Evolutionary conservation across 306 rosid genomes (phyloP).

Genomic region (Vigna reflexopilosa): DNA sequence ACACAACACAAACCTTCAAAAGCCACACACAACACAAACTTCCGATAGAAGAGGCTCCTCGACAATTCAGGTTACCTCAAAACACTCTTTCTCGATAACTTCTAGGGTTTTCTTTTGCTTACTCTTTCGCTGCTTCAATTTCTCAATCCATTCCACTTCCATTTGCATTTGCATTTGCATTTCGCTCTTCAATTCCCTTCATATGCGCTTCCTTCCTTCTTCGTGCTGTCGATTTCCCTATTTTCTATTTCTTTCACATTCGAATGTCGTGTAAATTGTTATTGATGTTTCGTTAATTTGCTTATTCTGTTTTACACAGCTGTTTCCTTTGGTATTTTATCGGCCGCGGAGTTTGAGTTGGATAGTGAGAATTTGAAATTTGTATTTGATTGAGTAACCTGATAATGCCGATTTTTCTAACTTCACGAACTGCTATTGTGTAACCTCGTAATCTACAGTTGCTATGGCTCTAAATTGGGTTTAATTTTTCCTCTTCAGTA

Average conservation of each 20-base stretch:
- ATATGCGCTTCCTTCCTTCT: not conserved
- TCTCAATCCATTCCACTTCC: conserved; percentile 5
- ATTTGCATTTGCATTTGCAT: conserved; percentile 15
- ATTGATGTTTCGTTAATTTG: conserved; percentile 17
- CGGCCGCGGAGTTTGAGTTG: conserved; percentile 3
- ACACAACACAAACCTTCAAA: not conserved
- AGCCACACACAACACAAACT: not conserved
- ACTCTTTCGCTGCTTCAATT: not conserved
- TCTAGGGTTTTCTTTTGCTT: conserved; percentile 40
- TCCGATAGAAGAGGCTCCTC: not conserved
- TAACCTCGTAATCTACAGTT: not conserved
- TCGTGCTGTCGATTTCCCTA: not conserved
- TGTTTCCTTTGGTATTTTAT: not conserved
- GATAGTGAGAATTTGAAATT: not conserved
- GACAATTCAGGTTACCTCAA: conserved; percentile 28
- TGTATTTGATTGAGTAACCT: conserved; percentile 5
- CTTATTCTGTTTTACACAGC: not conserved
- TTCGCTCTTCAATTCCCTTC: conserved; percentile 20
- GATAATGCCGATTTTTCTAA: not conserved
- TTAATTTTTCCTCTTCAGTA: not conserved
- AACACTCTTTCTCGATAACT: conserved; percentile 12
- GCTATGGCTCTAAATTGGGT: conserved; percentile 20
- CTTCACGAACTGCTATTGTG: not conserved
- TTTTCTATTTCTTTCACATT: not conserved
- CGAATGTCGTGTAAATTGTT: not conserved